Evolutionary conservation across 2,329 filamentous ascomycete species (phyloP).

Genomic region (Dendryphion nanum): DNA sequence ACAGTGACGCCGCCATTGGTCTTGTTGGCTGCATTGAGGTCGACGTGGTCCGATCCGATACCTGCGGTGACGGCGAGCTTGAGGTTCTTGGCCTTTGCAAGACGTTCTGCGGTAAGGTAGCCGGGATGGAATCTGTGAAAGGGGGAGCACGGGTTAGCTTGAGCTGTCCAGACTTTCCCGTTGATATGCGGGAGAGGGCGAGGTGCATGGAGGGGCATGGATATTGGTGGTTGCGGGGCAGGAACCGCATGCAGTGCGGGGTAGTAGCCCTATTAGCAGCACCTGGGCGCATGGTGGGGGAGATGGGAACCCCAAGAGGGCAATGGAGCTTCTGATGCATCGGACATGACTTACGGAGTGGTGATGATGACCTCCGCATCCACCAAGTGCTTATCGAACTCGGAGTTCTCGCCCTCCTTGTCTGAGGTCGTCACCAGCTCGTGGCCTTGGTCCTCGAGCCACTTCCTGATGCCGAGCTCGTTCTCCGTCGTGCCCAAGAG

Average conservation of each 20-base stretch:
- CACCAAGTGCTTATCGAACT: constrained; percentile 91
- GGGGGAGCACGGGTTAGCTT: constrained; percentile 3
- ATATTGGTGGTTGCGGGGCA: constrained; percentile 24
- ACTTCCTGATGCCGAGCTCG: constrained; percentile 94
- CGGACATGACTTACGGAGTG: constrained; percentile 66
- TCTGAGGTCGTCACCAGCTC: constrained; percentile 95
- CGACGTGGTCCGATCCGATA: constrained; percentile 97
- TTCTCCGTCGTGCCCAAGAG: constrained; percentile 97
- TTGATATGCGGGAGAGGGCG: no score
- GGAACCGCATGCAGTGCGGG: constrained; percentile 20
- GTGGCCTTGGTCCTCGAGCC: constrained; percentile 97
- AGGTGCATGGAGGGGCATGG: background rate
- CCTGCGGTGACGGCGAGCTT: constrained; percentile 96
- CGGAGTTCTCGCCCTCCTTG: constrained; percentile 92
- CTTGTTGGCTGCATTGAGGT: constrained; percentile 94
- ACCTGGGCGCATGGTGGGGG: no score
- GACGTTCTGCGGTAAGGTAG: constrained; percentile 93
- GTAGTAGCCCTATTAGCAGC: constrained; percentile 17
- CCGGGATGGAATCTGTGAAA: constrained; percentile 87
- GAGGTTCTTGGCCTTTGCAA: constrained; percentile 97
- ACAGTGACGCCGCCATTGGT: constrained; percentile 98
- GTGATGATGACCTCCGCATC: constrained; percentile 99
- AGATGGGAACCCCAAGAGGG: background rate
- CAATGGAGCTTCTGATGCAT: background rate
- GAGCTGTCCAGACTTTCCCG: no score